Evolutionary conservation across 1,284 basidiomycete genomes (phyloP), one percentile per base, ranked within the genome.

Genomic region (Melampsora americana): DNA sequence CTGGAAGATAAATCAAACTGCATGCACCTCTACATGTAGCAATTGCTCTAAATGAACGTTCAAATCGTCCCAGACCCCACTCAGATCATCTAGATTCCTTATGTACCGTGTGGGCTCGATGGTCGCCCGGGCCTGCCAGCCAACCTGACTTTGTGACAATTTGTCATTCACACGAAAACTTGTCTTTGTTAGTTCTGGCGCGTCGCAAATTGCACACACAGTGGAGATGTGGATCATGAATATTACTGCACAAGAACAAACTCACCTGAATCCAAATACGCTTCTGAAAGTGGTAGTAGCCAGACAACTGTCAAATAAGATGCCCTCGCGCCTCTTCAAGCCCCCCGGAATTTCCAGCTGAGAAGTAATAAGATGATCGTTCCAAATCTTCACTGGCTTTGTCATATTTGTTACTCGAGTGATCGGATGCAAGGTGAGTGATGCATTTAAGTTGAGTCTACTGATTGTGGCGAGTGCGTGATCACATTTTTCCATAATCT

Each of bases 121-220:
- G 28, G 53, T n/a, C n/a, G 53, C 53, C 53, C n/a, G 53, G 53
- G 53, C n/a, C n/a, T 56, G 53, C 53, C 53, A 56, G 28, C 53
- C 28, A 5, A 56, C 53, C 53, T 56, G n/a, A n/a, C 53, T 56
- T 56, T 56, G 53, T 23, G 53, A 12, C n/a, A 23, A n/a, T 20
- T n/a, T 20, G n/a, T 23, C 12, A 42, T 42, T 12, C 39, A 42
- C 39, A 42, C 39, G 1, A 42, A 42, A 42, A 12, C 4, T 42
- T 42, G 6, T 11, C 39, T 42, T 42, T 42, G 12, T 42, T 42
- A 42, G 39, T 42, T 42, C 39, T 42, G 11, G 11, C 11, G 39
- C 11, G 35, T 42, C 39, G 6, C 39, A 5, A 42, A 42, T 35
- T 35, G 35, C 5, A 35, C 35, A 3, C 35, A 35, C 35, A 3